Evolutionary conservation across 2,329 filamentous ascomycete species (phyloP), one percentile per base, ranked within the genome.

Genomic region (Sclerotinia borealis): DNA sequence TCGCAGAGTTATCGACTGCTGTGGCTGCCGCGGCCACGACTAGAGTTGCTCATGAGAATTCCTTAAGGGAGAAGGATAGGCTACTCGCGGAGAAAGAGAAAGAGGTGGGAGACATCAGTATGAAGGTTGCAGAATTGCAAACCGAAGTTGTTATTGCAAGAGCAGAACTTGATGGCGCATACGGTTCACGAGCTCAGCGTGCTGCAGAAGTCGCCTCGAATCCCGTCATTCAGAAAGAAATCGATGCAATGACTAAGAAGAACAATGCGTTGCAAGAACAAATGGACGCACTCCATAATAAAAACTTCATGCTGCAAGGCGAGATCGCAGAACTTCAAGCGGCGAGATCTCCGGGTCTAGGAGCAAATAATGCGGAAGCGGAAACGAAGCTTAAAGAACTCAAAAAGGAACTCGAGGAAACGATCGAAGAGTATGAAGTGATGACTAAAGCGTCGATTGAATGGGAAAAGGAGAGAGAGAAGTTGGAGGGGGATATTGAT

Each of bases 131-230:
- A 4, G 80, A 84, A 59, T 78, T 88, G 7, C 86, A 86, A 41
- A 90, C 87, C 2, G 88, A 98, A 78, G 83, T 98, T 48, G 96
- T 93, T n/a, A 88, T 98, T 69, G 92, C 90, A 31, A 85, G 87
- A 72, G 91, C 93, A 60, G 93, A 98, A 75, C 90, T 98, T 31
- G 95, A 96, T 71, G 92, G 92, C 66, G 96, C 96, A 73, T 97
- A 98, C 73, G 95, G 95, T 47, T 84, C 82, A n/a, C 81, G 87
- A 59, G 83, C 85, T 11, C 81, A 90, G 73, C 84, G 88, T 37
- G 86, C 86, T 15, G 87, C 85, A n/a, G 85, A 88, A 72, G 83
- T 83, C 13, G 83, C 84, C 11, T 78, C 79, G 52, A 84, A 85
- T 56, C 83, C 81, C 3, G 79, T 78, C 27, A 79, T 86, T 49